Conservation (phyloP, 306 rosid genomes). For the Morella rubra region DNA sequence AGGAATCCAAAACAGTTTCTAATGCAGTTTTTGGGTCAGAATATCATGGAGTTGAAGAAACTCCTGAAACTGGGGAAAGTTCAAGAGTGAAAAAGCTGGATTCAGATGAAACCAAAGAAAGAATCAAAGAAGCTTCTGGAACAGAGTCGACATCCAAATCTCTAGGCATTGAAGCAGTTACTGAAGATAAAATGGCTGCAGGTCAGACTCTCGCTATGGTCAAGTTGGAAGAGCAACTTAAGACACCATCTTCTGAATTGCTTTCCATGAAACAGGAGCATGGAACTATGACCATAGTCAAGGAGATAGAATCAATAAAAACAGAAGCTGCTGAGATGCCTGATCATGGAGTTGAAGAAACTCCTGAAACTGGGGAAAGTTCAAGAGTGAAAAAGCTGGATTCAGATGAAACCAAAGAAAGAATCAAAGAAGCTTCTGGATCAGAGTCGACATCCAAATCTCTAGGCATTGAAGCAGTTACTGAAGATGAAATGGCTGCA, state of each 20-base stretch:
- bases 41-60: constrained; percentile 1
- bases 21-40: background rate
- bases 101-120: constrained; percentile 18
- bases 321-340: background rate
- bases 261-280: background rate
- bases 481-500: background rate
- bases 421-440: constrained; percentile 15
- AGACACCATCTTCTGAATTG: background rate
- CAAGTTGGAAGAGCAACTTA: background rate
- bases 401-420: constrained; percentile 18
- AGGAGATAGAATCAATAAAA: constrained; percentile 11
- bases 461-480: constrained; percentile 8
- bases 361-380: background rate
- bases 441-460: background rate
- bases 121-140: constrained; percentile 15
- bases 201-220: constrained; percentile 1
- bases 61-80: background rate
- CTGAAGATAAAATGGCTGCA: background rate
- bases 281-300: background rate
- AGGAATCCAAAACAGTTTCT: constrained; percentile 1
- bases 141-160: background rate
- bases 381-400: background rate
- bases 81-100: background rate
- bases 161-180: constrained; percentile 8
- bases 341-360: constrained; percentile 1